Evolutionary conservation across 225 moss, liverwort and hornwort species (phyloP), one percentile per base, ranked within the genome.

Genomic region (Anthoceros angustus): DNA sequence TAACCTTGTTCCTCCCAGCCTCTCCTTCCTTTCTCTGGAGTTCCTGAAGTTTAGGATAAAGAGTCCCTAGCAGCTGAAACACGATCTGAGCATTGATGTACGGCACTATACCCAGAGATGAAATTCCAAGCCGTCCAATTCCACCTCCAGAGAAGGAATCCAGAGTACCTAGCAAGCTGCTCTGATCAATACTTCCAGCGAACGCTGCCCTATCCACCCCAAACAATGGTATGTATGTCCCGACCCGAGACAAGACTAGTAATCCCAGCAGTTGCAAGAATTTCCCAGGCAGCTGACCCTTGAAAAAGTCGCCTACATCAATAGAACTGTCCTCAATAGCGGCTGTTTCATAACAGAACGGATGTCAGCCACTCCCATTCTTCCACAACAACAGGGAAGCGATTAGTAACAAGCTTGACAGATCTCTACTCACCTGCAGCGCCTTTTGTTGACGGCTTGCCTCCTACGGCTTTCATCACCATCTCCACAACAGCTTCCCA

Each of bases 31-130:
- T 95, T 74, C 83, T 85, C 66, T 92, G 92, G 63, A 98, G 72
- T 26, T 92, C 92, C 80, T 98, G 95, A 62, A 98, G 73, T 67
- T 98, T 98, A 11, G 95, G 88, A 60, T 84, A 98, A 50, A 92
- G 88, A 2, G 84, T 88, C 21, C 92, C 92, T 21, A 92, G 80
- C 23, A 98, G 79, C 84, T 98, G 95, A 48, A 83, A 72, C 66
- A 98, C 87, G 62, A 98, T 98, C 68, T 92, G 92, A 21, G 95
- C 95, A 68, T 98, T 98, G 76, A 98, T 92, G 71, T 74, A 98
- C 2, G 92, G 95, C 65, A 98, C 92, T 71, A 98, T 98, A n/a
- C 95, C 89, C 66, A 98, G 62, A 41, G 92, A 98, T 18, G 83
- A 83, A 6, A 92, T 6, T 65, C 92, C 88, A 42, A 92, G 76